These are phyloP conservation scores for Exophiala sideris DNA, from an alignment of 2,329 filamentous ascomycete species.

Conservation along the genomic window DNA sequence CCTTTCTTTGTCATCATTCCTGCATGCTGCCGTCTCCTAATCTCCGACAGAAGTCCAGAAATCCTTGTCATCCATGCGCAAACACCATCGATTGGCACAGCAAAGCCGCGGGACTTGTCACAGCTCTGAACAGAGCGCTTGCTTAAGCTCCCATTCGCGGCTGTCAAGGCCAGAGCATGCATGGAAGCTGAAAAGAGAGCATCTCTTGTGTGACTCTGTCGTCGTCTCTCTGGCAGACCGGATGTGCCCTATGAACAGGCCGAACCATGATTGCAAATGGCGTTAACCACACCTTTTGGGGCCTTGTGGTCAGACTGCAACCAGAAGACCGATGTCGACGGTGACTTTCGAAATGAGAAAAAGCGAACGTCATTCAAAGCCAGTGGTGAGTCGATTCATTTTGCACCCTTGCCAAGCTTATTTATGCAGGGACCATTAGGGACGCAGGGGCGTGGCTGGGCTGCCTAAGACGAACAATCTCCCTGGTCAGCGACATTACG, in stretches of 20 bases:
- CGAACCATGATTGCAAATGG: neutral
- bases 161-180: neutral
- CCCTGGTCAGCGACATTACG: too few species aligned
- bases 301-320: too few species aligned
- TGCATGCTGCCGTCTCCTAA: slow-evolving; percentile 23
- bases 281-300: too few species aligned
- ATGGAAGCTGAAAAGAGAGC: neutral
- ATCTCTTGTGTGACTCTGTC: neutral
- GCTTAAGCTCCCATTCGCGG: neutral
- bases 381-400: too few species aligned
- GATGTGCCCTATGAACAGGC: neutral
- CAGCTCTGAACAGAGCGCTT: slow-evolving; percentile 7
- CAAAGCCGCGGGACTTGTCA: neutral
- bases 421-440: too few species aligned
- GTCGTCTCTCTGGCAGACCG: neutral
- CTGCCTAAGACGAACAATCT: too few species aligned
- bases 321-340: too few species aligned
- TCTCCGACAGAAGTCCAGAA: slow-evolving; percentile 17
- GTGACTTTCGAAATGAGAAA: too few species aligned
- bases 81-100: slow-evolving; percentile 14
- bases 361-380: too few species aligned
- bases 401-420: too few species aligned
- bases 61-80: slow-evolving; percentile 2
- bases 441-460: too few species aligned
- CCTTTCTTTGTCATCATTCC: slow-evolving; percentile 25